Evolutionary conservation across 1,284 basidiomycete species (phyloP).

Genomic region (Moesziomyces globuligerus): DNA sequence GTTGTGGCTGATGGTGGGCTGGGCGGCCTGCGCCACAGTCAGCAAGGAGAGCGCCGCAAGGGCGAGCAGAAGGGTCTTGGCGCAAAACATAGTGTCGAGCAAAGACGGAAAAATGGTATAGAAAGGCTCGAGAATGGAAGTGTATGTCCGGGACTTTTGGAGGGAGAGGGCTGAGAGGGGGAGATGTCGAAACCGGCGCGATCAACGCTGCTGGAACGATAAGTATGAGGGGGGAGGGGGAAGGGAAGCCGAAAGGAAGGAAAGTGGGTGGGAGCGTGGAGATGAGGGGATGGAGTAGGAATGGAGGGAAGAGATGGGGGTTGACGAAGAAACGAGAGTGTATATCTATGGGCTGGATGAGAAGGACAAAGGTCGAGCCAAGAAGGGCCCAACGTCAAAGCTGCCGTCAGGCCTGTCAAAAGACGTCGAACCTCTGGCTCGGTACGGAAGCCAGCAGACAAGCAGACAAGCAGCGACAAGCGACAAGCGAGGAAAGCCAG

Average conservation of each 20-base stretch:
- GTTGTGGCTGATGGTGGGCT: slow-evolving; percentile 41
- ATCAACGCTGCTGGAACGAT: slow-evolving; percentile 39
- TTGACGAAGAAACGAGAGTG: not conserved
- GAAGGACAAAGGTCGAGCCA: too few relatives aligned
- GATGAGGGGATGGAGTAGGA: slow-evolving; percentile 1
- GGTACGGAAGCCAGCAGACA: too few relatives aligned
- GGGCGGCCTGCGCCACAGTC: slow-evolving; percentile 35
- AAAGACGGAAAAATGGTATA: slow-evolving; percentile 2
- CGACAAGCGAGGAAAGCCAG: too few relatives aligned
- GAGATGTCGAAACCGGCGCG: slow-evolving; percentile 24
- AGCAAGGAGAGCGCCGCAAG: slow-evolving; percentile 35
- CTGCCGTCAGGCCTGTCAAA: too few relatives aligned
- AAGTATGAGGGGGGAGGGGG: not conserved
- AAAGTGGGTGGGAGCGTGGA: slow-evolving; percentile 1
- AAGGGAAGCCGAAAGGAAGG: slow-evolving; percentile 3
- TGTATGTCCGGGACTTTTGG: too few relatives aligned
- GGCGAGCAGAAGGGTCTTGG: slow-evolving; percentile 32
- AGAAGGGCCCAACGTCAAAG: too few relatives aligned
- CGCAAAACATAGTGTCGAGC: slow-evolving; percentile 23
- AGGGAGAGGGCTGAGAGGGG: not conserved
- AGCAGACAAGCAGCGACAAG: too few relatives aligned
- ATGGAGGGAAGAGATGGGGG: slow-evolving; percentile 3
- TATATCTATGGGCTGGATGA: not conserved
- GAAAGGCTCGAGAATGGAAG: too few relatives aligned
- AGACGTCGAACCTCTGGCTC: too few relatives aligned